Conservation (phyloP, 768 basidiomycete species). For the Collybiopsis luxurians region DNA sequence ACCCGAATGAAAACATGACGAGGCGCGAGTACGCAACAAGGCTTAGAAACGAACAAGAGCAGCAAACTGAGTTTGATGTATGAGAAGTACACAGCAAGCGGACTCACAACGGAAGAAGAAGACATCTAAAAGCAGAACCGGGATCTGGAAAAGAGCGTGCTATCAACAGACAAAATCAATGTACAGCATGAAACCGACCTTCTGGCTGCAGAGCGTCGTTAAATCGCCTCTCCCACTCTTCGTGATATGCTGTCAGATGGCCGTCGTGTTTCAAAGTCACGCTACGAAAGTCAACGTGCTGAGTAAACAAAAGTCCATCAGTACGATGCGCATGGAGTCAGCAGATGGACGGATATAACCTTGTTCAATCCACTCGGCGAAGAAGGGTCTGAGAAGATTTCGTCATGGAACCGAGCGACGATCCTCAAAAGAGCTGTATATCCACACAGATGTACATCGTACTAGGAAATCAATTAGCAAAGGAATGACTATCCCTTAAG, state of each 20-base stretch:
- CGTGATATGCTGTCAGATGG: slow-evolving; percentile 51
- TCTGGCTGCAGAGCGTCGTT: slow-evolving; percentile 54
- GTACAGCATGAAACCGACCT: slow-evolving; percentile 33
- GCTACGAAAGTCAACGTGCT: slow-evolving; percentile 67
- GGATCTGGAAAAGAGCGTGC: slow-evolving; percentile 38
- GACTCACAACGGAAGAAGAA: slow-evolving; percentile 65
- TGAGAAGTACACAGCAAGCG: background rate
- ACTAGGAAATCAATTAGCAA: slow-evolving; percentile 34
- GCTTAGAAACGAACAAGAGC: slow-evolving; percentile 32
- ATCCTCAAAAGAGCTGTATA: slow-evolving; percentile 70
- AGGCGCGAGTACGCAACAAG: slow-evolving; percentile 74
- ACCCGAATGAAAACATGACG: slow-evolving; percentile 86
- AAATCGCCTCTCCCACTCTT: slow-evolving; percentile 68
- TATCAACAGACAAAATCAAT: background rate
- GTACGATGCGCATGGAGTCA: background rate
- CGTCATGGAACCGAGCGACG: slow-evolving; percentile 72
- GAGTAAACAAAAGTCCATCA: slow-evolving; percentile 9
- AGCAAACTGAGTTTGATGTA: background rate
- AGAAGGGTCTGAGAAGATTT: slow-evolving; percentile 69
- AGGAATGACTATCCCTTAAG: too few species aligned
- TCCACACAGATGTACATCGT: slow-evolving; percentile 73
- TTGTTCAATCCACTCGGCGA: slow-evolving; percentile 70
- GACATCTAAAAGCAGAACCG: slow-evolving; percentile 57
- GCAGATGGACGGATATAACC: slow-evolving; percentile 28
- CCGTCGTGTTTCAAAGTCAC: slow-evolving; percentile 63